phyloP scores from a whole-genome alignment of 2,329 filamentous ascomycete genomes.

The Botrytis squamosa region DNA sequence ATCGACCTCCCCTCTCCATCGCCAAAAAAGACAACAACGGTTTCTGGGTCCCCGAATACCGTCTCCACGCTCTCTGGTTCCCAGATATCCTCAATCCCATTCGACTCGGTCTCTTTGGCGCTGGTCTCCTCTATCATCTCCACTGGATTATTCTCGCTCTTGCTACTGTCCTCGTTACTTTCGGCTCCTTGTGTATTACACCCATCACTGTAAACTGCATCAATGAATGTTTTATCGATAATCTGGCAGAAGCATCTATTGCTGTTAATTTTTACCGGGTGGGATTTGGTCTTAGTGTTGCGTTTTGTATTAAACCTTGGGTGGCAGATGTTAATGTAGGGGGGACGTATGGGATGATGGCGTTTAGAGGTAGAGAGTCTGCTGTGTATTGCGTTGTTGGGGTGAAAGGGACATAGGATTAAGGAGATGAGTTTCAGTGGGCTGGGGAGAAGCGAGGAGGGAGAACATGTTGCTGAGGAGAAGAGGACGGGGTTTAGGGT shows the following conservation, averaged over 20 bases:
- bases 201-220: slow-evolving; percentile 14
- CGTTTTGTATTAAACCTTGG: slow-evolving; percentile 4
- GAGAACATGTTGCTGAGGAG: slow-evolving; percentile 29
- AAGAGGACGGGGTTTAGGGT: neutral
- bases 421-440: neutral
- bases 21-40: slow-evolving; percentile 15
- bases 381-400: neutral
- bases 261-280: neutral
- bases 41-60: slow-evolving; percentile 31
- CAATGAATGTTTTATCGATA: slow-evolving; percentile 7
- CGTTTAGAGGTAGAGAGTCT: neutral
- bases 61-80: slow-evolving; percentile 22
- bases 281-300: neutral
- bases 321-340: neutral
- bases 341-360: slow-evolving; percentile 11
- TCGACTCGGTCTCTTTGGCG: neutral
- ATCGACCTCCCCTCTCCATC: slow-evolving; percentile 40
- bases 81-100: neutral
- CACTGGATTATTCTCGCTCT: slow-evolving; percentile 12
- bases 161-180: slow-evolving; percentile 2
- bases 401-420: slow-evolving; percentile 7
- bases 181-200: neutral
- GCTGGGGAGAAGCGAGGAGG: slow-evolving; percentile 34
- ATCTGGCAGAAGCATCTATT: slow-evolving; percentile 5
- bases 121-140: slow-evolving; percentile 10